A percentile compares a stretch with the other conserved stretches of the same genome.
phyloP scores from a whole-genome alignment of 257 asterid species.

The Solanum corneliomulleri region DNA sequence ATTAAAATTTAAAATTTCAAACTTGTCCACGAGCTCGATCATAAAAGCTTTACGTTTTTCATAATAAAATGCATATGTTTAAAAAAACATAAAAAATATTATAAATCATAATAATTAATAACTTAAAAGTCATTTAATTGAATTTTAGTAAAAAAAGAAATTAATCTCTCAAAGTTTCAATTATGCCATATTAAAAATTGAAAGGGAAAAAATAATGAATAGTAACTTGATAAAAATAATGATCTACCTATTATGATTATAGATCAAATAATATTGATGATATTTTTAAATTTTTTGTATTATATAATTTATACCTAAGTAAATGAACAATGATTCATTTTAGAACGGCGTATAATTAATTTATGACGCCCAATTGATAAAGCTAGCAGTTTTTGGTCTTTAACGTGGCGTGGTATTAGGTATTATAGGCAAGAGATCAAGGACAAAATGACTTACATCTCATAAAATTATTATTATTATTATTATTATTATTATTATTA shows the following conservation, averaged over 20 bases:
- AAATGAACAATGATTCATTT: not conserved
- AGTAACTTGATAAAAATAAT: not conserved
- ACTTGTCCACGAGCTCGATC: rapidly evolving
- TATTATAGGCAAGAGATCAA: not conserved
- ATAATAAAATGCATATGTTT: too few relatives aligned
- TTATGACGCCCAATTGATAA: not conserved
- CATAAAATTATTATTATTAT: not conserved
- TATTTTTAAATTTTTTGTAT: not conserved
- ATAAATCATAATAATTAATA: too few relatives aligned
- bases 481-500: not conserved
- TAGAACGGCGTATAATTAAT: not conserved
- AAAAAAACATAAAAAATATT: too few relatives aligned
- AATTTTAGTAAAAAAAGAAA: too few relatives aligned
- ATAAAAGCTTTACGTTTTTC: too few relatives aligned
- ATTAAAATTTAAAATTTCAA: too few relatives aligned
- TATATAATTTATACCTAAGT: not conserved
- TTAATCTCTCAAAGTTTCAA: too few relatives aligned
- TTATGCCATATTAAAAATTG: too few relatives aligned
- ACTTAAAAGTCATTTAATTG: too few relatives aligned
- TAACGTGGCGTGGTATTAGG: not conserved
- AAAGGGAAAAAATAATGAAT: too few relatives aligned
- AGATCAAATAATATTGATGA: too few relatives aligned
- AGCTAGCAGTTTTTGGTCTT: not conserved
- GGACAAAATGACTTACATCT: not conserved
- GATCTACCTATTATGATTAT: not conserved